Evolutionary conservation across 768 basidiomycete genomes (phyloP).

Genomic region (Mycena maculata): DNA sequence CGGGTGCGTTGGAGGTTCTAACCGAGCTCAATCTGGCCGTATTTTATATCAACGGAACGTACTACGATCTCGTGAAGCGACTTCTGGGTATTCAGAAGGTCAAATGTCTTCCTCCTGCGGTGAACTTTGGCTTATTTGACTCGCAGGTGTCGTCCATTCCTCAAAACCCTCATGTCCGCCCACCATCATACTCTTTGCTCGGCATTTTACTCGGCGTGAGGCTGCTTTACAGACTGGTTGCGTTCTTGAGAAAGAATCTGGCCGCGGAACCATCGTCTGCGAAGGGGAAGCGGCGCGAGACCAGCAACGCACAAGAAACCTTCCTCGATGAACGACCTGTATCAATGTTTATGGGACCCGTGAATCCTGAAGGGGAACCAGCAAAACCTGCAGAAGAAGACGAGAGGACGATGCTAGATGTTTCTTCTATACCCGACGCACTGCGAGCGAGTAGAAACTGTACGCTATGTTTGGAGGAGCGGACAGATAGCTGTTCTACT

Average conservation of each 20-base stretch:
- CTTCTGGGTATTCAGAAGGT: constrained; percentile 79
- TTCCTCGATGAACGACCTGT: constrained; percentile 73
- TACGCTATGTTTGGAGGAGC: constrained; percentile 87
- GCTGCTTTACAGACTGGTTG: constrained; percentile 70
- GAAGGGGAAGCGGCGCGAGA: constrained; percentile 46
- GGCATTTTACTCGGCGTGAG: constrained; percentile 78
- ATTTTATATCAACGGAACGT: constrained; percentile 85
- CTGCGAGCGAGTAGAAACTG: constrained; percentile 74
- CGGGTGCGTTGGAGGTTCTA: constrained; percentile 64
- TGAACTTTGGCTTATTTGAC: neutral
- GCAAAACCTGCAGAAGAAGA: constrained; percentile 76
- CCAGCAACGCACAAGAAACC: constrained; percentile 45
- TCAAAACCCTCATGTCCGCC: constrained; percentile 74
- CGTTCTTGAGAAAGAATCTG: constrained; percentile 51
- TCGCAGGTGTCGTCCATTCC: constrained; percentile 78
- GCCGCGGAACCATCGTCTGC: constrained; percentile 27
- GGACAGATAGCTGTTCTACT: constrained; percentile 83
- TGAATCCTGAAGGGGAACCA: constrained; percentile 64
- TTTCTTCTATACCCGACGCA: constrained; percentile 63
- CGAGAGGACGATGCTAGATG: constrained; percentile 71
- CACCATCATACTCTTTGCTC: constrained; percentile 89
- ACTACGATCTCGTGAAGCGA: constrained; percentile 79
- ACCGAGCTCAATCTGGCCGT: constrained; percentile 81
- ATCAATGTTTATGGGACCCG: constrained; percentile 62
- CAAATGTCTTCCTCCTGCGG: constrained; percentile 23